Evolutionary conservation across 257 asterid species (phyloP).

Genomic region (Scutellaria barbata): DNA sequence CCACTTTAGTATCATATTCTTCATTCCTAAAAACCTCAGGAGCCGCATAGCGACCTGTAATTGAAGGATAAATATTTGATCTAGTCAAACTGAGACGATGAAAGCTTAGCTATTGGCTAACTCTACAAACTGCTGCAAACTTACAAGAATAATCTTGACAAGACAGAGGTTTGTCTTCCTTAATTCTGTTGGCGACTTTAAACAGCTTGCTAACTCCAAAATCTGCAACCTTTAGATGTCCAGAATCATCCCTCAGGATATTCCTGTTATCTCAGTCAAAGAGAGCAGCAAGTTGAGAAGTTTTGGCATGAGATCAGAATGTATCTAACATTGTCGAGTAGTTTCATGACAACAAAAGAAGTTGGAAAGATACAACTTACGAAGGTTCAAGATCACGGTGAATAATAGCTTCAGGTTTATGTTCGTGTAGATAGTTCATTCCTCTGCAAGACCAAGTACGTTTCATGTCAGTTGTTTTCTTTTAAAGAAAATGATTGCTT

Average conservation of each 20-base stretch:
- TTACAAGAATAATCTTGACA: slow-evolving; percentile 70
- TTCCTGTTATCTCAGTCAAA: slow-evolving; percentile 65
- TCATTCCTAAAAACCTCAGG: slow-evolving; percentile 85
- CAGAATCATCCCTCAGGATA: slow-evolving; percentile 90
- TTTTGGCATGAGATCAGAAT: slow-evolving; percentile 20
- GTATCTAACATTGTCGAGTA: background rate
- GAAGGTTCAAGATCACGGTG: slow-evolving; percentile 97
- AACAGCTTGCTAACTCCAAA: slow-evolving; percentile 91
- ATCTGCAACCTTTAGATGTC: slow-evolving; percentile 98
- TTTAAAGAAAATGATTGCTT: background rate
- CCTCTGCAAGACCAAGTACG: slow-evolving; percentile 67
- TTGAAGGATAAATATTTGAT: slow-evolving; percentile 19
- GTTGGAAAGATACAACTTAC: slow-evolving; percentile 52
- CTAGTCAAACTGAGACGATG: slow-evolving; percentile 8
- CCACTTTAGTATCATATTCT: slow-evolving; percentile 94
- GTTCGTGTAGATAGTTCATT: slow-evolving; percentile 86
- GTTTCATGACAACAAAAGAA: slow-evolving; percentile 23
- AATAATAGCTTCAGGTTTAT: slow-evolving; percentile 83
- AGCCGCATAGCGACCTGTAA: slow-evolving; percentile 89
- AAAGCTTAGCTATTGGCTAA: background rate
- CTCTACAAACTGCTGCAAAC: slow-evolving; percentile 32
- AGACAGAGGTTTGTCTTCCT: slow-evolving; percentile 66
- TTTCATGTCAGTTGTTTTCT: slow-evolving; percentile 23
- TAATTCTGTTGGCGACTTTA: slow-evolving; percentile 69
- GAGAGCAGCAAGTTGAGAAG: slow-evolving; percentile 27